Percentiles rank a stretch among this genome's conserved stretches.
phyloP scores from a whole-genome alignment of 345 rosid genomes.

The Hibiscus mutabilis region DNA sequence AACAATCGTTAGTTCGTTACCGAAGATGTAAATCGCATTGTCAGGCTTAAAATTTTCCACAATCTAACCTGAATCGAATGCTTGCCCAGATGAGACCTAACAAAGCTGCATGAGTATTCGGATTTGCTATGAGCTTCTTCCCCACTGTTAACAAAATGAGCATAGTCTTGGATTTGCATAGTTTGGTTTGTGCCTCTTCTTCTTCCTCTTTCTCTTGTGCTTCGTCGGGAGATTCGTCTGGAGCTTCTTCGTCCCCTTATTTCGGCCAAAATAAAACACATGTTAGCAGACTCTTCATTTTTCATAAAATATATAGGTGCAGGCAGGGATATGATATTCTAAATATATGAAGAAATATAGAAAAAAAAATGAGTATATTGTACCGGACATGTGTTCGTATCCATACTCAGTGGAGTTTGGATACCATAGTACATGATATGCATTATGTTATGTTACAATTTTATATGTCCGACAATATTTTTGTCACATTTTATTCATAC shows the following conservation, averaged over 20 bases:
- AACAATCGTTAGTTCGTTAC: too few relatives aligned
- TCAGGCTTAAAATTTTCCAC: background rate
- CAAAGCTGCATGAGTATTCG: conserved; percentile 71
- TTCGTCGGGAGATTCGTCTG: conserved; percentile 29
- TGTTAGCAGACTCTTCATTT: too few relatives aligned
- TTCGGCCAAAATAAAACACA: background rate
- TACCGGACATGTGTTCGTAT: too few relatives aligned
- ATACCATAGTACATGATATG: too few relatives aligned
- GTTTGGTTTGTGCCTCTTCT: conserved; percentile 17
- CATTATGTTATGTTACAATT: too few relatives aligned
- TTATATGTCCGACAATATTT: too few relatives aligned
- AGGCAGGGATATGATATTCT: too few relatives aligned
- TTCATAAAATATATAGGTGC: too few relatives aligned
- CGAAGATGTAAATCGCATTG: background rate
- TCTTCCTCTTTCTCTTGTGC: conserved; percentile 33
- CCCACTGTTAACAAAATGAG: conserved; percentile 50
- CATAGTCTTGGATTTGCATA: conserved; percentile 33
- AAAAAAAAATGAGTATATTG: too few relatives aligned
- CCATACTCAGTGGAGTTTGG: too few relatives aligned
- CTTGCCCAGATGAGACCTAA: conserved; percentile 66
- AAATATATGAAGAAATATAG: too few relatives aligned
- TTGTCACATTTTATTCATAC: too few relatives aligned
- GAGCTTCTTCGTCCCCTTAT: conserved; percentile 23
- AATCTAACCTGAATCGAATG: conserved; percentile 60
- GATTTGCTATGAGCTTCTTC: conserved; percentile 59